Percentiles rank a stretch among this genome's conserved stretches.
Conservation (phyloP, 352 stramenopile genomes). For the Globisporangium solare region DNA sequence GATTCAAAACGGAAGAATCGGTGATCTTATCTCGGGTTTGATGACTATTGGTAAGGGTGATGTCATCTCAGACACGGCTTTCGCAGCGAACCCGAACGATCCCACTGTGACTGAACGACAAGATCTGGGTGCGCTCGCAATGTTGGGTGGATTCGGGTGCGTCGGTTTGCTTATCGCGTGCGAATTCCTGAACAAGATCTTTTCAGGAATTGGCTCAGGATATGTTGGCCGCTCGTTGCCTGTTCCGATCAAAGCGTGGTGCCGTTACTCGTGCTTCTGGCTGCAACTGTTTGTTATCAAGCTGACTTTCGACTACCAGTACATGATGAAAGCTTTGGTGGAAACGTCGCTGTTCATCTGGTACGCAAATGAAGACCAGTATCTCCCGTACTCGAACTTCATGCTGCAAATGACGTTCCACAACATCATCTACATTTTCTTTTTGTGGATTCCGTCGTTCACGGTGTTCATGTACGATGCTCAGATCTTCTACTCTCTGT, state of each 20-base stretch:
- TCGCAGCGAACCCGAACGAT: slow-evolving; percentile 19
- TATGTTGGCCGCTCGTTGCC: slow-evolving; percentile 75
- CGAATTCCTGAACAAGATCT: slow-evolving; percentile 71
- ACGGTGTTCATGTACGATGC: slow-evolving; percentile 86
- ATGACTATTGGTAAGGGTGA: slow-evolving; percentile 35
- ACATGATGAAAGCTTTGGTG: slow-evolving; percentile 81
- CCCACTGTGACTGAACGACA: slow-evolving; percentile 29
- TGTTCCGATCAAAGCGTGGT: slow-evolving; percentile 64
- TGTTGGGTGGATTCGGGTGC: slow-evolving; percentile 48
- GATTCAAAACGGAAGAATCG: slow-evolving; percentile 62
- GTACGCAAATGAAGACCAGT: slow-evolving; percentile 66
- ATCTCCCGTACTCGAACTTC: slow-evolving; percentile 80
- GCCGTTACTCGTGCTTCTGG: slow-evolving; percentile 83
- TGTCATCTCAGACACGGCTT: slow-evolving; percentile 3
- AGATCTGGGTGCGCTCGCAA: slow-evolving; percentile 56
- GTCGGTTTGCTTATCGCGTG: slow-evolving; percentile 49
- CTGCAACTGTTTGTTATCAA: slow-evolving; percentile 70
- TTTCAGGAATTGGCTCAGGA: slow-evolving; percentile 57
- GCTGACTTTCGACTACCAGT: slow-evolving; percentile 83
- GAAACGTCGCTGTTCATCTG: slow-evolving; percentile 86
- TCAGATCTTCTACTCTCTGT: slow-evolving; percentile 83
- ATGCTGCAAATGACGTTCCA: slow-evolving; percentile 78
- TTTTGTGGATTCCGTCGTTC: slow-evolving; percentile 77
- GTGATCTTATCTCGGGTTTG: slow-evolving; percentile 47
- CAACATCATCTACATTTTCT: slow-evolving; percentile 84